Percentiles rank a stretch among this genome's conserved stretches.
phyloP scores from a whole-genome alignment of 345 rosid genomes.

The Clarkia xantiana region DNA sequence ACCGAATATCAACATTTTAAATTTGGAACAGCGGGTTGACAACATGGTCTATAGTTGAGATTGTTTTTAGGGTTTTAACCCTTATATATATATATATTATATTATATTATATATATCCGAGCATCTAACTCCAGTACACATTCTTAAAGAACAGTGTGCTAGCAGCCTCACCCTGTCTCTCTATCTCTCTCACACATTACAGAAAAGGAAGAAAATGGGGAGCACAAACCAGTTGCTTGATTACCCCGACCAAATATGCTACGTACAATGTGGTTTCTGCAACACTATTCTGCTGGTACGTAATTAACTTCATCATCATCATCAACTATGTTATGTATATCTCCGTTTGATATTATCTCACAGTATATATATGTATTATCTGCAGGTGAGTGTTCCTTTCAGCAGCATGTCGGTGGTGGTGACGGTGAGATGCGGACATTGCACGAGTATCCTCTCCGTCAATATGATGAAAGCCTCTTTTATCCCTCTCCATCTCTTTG shows the following conservation, averaged over 20 bases:
- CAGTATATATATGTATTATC: no score
- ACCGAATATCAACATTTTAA: no score
- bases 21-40: no score
- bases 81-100: no score
- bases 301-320: neutral
- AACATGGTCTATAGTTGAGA: no score
- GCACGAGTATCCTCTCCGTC: constrained; percentile 87
- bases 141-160: no score
- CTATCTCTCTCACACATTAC: constrained; percentile 5
- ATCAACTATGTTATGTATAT: no score
- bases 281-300: constrained; percentile 78
- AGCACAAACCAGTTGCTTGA: constrained; percentile 49
- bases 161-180: neutral
- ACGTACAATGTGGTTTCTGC: constrained; percentile 93
- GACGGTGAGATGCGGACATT: constrained; percentile 92
- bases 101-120: no score
- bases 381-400: constrained; percentile 83
- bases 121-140: no score
- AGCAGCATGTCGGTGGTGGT: constrained; percentile 79
- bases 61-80: no score
- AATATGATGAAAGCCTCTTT: constrained; percentile 83
- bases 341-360: no score
- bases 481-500: constrained; percentile 61
- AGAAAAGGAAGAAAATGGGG: constrained; percentile 22
- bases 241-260: constrained; percentile 85